These are phyloP conservation scores for Neurospora sp. DNA, from an alignment of 2,329 filamentous ascomycete genomes.

Conservation along the genomic window DNA sequence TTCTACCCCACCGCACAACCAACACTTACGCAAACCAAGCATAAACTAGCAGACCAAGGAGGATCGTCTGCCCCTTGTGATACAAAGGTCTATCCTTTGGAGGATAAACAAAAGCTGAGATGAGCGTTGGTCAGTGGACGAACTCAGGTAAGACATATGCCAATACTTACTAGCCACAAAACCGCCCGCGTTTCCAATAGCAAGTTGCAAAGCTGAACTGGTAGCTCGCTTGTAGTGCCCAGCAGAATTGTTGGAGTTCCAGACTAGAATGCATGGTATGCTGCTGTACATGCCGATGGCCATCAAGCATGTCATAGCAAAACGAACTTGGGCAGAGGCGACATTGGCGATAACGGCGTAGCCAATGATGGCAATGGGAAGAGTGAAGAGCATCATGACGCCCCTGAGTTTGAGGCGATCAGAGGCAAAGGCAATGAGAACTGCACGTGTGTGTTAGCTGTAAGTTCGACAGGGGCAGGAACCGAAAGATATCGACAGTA, in stretches of 20 bases:
- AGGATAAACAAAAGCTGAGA: constrained; percentile 51
- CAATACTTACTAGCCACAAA: constrained; percentile 46
- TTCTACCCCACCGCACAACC: neutral
- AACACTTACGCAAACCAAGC: constrained; percentile 53
- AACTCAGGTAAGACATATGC: neutral
- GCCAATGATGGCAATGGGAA: constrained; percentile 54
- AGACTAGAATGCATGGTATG: constrained; percentile 53
- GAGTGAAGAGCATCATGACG: constrained; percentile 50
- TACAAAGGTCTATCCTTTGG: constrained; percentile 45
- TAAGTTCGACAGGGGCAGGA: constrained; percentile 2
- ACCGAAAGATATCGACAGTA: neutral
- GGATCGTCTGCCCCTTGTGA: constrained; percentile 49
- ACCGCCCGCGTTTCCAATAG: constrained; percentile 56
- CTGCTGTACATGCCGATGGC: constrained; percentile 53
- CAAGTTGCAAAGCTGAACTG: constrained; percentile 53
- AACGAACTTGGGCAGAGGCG: constrained; percentile 40
- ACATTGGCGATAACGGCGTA: constrained; percentile 54
- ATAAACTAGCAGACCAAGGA: constrained; percentile 48
- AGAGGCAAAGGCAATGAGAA: constrained; percentile 45
- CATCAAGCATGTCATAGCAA: constrained; percentile 60
- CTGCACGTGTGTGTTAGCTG: constrained; percentile 14
- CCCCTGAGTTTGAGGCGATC: constrained; percentile 51
- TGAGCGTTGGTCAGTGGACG: constrained; percentile 51
- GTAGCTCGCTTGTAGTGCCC: constrained; percentile 62
- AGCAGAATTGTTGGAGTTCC: constrained; percentile 59